Percentiles rank a stretch among this genome's conserved stretches.
These are phyloP conservation scores for Echeveria elegans DNA, from an alignment of 164 flowering plant species.

Conservation along the genomic window DNA sequence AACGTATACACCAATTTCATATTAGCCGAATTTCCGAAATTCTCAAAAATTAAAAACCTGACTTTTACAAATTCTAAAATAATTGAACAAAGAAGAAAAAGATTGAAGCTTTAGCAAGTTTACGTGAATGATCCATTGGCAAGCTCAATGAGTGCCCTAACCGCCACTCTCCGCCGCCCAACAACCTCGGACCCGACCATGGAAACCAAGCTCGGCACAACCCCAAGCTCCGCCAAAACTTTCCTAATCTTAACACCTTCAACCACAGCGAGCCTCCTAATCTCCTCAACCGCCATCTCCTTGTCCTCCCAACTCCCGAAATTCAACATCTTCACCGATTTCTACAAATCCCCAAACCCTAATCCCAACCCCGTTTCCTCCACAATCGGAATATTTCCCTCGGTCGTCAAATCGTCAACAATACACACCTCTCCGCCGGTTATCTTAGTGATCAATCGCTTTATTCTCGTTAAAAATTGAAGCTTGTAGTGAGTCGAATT, in stretches of 20 bases:
- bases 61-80: background rate
- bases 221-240: conserved; percentile 69
- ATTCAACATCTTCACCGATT: conserved; percentile 72
- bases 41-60: background rate
- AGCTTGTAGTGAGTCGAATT: conserved; percentile 26
- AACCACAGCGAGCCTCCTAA: conserved; percentile 35
- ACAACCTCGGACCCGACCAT: conserved; percentile 47
- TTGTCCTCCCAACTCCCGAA: conserved; percentile 72
- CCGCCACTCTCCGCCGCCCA: conserved; percentile 50
- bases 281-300: conserved; percentile 52
- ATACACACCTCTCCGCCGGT: background rate
- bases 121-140: conserved; percentile 74
- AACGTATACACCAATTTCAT: too few relatives aligned
- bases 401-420: background rate
- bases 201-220: conserved; percentile 55
- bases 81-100: too few relatives aligned
- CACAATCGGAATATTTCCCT: conserved; percentile 4
- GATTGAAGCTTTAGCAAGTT: conserved; percentile 24
- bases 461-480: conserved; percentile 40
- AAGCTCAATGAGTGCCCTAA: conserved; percentile 59
- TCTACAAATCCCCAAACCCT: conserved; percentile 33
- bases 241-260: conserved; percentile 37
- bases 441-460: conserved; percentile 29
- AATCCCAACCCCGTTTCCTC: conserved; percentile 11
- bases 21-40: too few relatives aligned